A percentile compares a stretch with the other conserved stretches of the same genome.
phyloP scores from a whole-genome alignment of 176 grass and related monocot species.

The Avena eriantha region DNA sequence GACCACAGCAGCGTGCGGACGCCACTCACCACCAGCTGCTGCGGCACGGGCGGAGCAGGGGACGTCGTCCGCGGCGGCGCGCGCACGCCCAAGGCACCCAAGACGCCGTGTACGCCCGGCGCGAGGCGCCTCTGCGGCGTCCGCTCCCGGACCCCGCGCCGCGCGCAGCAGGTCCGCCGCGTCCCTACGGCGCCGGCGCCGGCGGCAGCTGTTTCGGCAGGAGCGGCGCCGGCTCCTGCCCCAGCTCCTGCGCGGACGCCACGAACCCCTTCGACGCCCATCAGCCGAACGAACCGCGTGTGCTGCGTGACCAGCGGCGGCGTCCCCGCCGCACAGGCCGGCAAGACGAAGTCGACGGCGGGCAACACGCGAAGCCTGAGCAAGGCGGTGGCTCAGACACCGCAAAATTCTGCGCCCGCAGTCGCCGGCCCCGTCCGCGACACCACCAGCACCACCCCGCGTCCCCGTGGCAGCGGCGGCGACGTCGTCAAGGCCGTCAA shows the following conservation, averaged over 20 bases:
- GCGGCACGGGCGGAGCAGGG: constrained; percentile 15
- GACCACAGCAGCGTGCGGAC: constrained; percentile 42
- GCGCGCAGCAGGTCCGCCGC: constrained; percentile 49
- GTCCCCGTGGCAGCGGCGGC: background rate
- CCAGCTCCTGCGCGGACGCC: constrained; percentile 7
- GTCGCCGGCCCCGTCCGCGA: background rate
- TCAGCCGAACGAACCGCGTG: constrained; percentile 31
- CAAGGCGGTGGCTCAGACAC: constrained; percentile 37
- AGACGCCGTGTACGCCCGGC: constrained; percentile 58
- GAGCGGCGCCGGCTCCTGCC: background rate
- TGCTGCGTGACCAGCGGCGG: constrained; percentile 41
- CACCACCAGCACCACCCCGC: background rate
- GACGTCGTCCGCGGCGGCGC: background rate
- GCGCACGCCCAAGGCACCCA: constrained; percentile 52
- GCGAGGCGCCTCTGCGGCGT: constrained; percentile 59
- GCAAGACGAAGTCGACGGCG: constrained; percentile 33
- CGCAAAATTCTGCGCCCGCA: constrained; percentile 37
- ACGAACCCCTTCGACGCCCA: constrained; percentile 49
- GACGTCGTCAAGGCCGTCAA: constrained; percentile 37
- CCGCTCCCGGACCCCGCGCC: constrained; percentile 47
- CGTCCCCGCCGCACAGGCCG: constrained; percentile 4
- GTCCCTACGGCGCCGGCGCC: background rate
- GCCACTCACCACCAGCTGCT: constrained; percentile 51
- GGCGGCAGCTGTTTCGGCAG: background rate
- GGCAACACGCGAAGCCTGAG: constrained; percentile 34